Conservation (phyloP, 2,329 filamentous ascomycete species). For the Grosmannia penicillata region DNA sequence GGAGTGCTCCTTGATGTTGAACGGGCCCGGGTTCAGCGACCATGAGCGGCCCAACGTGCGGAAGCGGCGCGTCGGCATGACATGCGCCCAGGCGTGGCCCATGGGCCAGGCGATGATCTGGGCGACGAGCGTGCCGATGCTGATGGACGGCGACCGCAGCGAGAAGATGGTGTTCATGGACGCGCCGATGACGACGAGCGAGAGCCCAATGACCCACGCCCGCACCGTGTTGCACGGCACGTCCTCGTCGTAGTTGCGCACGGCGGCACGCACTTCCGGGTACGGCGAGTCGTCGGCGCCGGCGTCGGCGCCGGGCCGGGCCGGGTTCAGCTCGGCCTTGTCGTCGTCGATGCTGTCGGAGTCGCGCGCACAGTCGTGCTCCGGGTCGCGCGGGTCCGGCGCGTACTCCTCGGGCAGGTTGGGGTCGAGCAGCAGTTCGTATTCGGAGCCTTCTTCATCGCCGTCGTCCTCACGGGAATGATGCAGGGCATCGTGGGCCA, state of each 20-base stretch:
- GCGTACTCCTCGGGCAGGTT: conserved; percentile 30
- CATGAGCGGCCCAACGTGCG: conserved; percentile 37
- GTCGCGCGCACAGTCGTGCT: conserved; percentile 3
- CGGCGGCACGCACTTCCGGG: conserved; percentile 49
- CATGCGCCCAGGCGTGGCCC: conserved; percentile 43
- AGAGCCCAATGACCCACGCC: conserved; percentile 48
- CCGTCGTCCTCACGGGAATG: conserved; percentile 20
- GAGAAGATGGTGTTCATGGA: conserved; percentile 51
- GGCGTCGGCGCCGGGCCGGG: not conserved
- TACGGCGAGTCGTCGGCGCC: conserved; percentile 47
- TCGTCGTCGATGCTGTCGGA: conserved; percentile 10
- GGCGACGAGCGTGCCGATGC: conserved; percentile 44
- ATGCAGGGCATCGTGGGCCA: conserved; percentile 11
- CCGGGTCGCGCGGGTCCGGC: conserved; percentile 11
- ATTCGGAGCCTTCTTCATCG: conserved; percentile 33
- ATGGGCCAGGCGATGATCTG: conserved; percentile 51
- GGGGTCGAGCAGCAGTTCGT: conserved; percentile 42
- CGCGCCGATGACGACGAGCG: conserved; percentile 40
- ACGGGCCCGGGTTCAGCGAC: conserved; percentile 51
- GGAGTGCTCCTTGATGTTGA: conserved; percentile 56
- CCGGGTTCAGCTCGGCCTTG: no score
- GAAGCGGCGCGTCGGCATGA: conserved; percentile 35
- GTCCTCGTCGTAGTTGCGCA: conserved; percentile 49
- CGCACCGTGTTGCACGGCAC: conserved; percentile 51
- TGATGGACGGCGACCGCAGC: conserved; percentile 45